Conservation (phyloP, 345 rosid species). For the Populus euphratica region DNA sequence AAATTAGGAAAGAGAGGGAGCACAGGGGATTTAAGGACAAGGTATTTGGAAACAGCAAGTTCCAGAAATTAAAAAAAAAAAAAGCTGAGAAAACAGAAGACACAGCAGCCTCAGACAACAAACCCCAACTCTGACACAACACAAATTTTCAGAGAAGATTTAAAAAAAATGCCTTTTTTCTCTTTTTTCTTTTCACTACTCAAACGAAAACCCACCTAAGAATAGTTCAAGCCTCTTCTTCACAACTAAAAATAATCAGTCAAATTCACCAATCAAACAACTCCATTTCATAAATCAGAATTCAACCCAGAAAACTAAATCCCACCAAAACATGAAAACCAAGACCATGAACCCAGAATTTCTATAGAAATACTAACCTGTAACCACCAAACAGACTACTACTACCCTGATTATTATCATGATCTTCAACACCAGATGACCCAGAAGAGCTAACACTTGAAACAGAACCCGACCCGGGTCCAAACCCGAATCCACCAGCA, state of each 20-base stretch:
- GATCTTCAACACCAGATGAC: constrained; percentile 69
- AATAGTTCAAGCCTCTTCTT: not conserved
- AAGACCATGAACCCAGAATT: not conserved
- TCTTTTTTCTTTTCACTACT: not conserved
- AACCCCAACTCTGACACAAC: constrained; percentile 30
- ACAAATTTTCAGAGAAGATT: not conserved
- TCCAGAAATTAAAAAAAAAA: not conserved
- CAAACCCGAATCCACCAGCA: constrained; percentile 26
- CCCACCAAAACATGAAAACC: not conserved
- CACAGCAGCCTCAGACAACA: constrained; percentile 10
- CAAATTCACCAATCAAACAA: constrained; percentile 1
- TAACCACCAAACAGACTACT: constrained; percentile 19
- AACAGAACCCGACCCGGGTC: constrained; percentile 63
- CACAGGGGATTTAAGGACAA: not conserved
- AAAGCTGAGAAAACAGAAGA: constrained; percentile 16
- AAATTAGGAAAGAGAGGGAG: not conserved
- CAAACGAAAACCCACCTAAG: not conserved
- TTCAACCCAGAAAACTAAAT: not conserved
- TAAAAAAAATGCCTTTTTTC: not conserved
- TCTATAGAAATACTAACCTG: constrained; percentile 42
- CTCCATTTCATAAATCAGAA: not conserved
- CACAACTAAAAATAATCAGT: not conserved
- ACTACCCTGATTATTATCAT: constrained; percentile 37
- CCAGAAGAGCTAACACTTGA: constrained; percentile 86
- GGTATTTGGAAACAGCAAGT: not conserved